Conservation (phyloP, 495 filamentous ascomycete genomes). For the Xylaria telfairii region DNA sequence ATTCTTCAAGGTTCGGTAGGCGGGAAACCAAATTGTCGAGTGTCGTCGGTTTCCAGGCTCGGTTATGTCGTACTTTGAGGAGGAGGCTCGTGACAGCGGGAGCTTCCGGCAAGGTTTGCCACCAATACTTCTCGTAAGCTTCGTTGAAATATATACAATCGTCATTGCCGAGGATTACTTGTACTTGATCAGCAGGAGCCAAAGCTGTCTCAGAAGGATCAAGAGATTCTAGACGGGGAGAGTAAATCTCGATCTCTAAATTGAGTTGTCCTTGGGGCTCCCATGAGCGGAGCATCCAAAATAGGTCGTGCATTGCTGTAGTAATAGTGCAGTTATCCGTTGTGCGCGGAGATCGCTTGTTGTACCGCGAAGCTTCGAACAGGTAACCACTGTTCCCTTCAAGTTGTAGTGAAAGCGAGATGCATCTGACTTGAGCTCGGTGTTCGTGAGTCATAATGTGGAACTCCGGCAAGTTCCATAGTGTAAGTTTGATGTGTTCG, state of each 20-base stretch:
- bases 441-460: constrained; percentile 36
- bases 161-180: constrained; percentile 22
- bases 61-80: constrained; percentile 25
- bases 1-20: constrained; percentile 28
- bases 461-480: constrained; percentile 37
- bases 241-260: constrained; percentile 41
- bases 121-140: constrained; percentile 25
- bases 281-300: constrained; percentile 39
- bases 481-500: constrained; percentile 37
- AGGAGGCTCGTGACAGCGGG: constrained; percentile 27
- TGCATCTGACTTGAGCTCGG: constrained; percentile 36
- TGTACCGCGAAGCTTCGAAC: constrained; percentile 1
- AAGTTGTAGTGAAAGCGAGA: constrained; percentile 41
- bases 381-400: constrained; percentile 30
- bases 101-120: constrained; percentile 24
- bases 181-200: constrained; percentile 24
- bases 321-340: constrained; percentile 28
- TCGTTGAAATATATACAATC: constrained; percentile 21
- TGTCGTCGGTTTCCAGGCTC: constrained; percentile 23
- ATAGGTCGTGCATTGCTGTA: constrained; percentile 37
- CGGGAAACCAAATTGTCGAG: constrained; percentile 24
- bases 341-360: constrained; percentile 24
- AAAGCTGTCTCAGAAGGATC: constrained; percentile 33
- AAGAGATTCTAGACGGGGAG: constrained; percentile 27
- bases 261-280: constrained; percentile 36